Evolutionary conservation across 352 stramenopile species (phyloP), one percentile per base, ranked within the genome.

Genomic region (Phytophthora constricta): DNA sequence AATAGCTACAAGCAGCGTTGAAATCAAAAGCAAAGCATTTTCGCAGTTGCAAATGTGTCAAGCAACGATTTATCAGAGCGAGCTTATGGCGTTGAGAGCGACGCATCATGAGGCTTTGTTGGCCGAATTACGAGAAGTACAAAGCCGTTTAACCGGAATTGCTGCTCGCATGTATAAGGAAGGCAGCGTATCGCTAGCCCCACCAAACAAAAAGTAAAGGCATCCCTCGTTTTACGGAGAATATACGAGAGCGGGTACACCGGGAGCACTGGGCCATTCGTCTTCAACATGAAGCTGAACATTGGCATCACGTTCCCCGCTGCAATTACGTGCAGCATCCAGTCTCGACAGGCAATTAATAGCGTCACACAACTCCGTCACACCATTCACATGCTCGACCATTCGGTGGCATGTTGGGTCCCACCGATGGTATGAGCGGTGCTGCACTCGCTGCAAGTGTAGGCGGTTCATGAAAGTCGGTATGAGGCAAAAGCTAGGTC

Each of bases 391-490:
- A 2, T 58, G 11, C 13, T 56, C 48, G n/a, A 63, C 25, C 19
- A 49, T 48, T 27, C 49, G 49, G 55, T 67, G 34, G 2, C 50
- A 37, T 11, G 26, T 26, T 23, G 70, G 65, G 5, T 58, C 26
- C 60, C 70, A 74, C 2, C 45, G 49, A 5, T 20, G 7, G 5
- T 68, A 54, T 22, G 58, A 59, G 34, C 64, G 49, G 3, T 43
- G 45, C 31, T 13, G 55, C 20, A 72, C 73, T 39, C 71, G 67
- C 14, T 55, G 46, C 26, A 85, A 59, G 27, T 67, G 65, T 11
- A 85, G 50, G n/a, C 53, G 52, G 37, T 82, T 54, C 51, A 85
- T 76, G 9, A 72, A 71, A 34, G 59, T 85, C 13, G 73, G 73
- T 17, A n/a, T n/a, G n/a, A n/a, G n/a, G n/a, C n/a, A 85, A 58